These are phyloP conservation scores for Austroboletus rostrupii DNA, from an alignment of 1,284 basidiomycete species.

Conservation along the genomic window DNA sequence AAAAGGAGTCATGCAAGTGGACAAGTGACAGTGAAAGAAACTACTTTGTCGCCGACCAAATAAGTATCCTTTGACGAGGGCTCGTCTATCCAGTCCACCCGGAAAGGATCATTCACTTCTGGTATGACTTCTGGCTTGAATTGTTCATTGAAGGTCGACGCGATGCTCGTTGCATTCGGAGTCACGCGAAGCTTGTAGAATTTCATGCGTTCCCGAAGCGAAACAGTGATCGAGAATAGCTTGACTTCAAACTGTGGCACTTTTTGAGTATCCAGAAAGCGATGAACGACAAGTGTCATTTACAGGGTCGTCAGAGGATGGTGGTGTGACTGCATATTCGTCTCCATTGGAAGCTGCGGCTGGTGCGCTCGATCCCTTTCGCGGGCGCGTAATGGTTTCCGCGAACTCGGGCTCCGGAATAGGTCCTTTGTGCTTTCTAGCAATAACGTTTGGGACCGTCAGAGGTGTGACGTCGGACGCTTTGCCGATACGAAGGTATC, in stretches of 20 bases:
- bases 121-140: slow-evolving; percentile 78
- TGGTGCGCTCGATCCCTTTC: slow-evolving; percentile 29
- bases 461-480: slow-evolving; percentile 85
- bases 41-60: slow-evolving; percentile 70
- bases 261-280: neutral
- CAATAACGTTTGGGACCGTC: slow-evolving; percentile 75
- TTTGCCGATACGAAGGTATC: slow-evolving; percentile 81
- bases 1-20: slow-evolving; percentile 9
- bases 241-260: slow-evolving; percentile 63
- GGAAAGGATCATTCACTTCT: slow-evolving; percentile 76
- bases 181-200: slow-evolving; percentile 83
- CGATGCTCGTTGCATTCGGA: slow-evolving; percentile 68
- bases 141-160: slow-evolving; percentile 71
- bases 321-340: slow-evolving; percentile 42
- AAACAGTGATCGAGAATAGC: slow-evolving; percentile 66
- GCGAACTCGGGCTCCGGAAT: slow-evolving; percentile 41
- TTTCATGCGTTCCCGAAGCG: slow-evolving; percentile 81
- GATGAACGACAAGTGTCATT: slow-evolving; percentile 19
- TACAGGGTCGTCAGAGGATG: slow-evolving; percentile 59
- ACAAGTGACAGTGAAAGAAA: slow-evolving; percentile 5
- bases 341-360: slow-evolving; percentile 33
- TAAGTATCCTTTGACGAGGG: slow-evolving; percentile 41
- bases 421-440: slow-evolving; percentile 51
- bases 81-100: slow-evolving; percentile 75
- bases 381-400: slow-evolving; percentile 53